Conservation (phyloP, 2,329 filamentous ascomycete genomes). For the Xylaria polymorpha region DNA sequence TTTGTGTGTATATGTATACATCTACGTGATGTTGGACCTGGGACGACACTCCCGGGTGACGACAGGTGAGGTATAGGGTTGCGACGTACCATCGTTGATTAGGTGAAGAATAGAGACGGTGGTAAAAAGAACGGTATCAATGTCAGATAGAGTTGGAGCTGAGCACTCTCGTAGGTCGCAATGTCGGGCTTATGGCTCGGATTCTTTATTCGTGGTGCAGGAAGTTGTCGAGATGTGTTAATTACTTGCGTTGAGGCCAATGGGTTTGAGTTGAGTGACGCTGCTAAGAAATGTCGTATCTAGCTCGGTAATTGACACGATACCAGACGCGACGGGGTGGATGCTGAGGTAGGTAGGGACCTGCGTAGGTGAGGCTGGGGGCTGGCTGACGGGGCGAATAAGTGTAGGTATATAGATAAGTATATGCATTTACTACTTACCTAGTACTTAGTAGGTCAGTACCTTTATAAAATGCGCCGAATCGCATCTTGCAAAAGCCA, state of each 20-base stretch:
- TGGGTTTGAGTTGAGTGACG: constrained; percentile 7
- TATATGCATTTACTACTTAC: too few relatives aligned
- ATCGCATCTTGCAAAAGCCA: neutral
- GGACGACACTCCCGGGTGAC: neutral
- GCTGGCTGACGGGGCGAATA: too few relatives aligned
- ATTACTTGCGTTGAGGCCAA: neutral
- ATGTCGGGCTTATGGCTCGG: neutral
- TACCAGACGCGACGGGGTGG: constrained; percentile 33
- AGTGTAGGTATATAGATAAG: too few relatives aligned
- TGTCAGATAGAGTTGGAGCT: neutral
- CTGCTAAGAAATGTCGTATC: constrained; percentile 21
- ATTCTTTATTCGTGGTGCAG: neutral
- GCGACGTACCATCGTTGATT: constrained; percentile 32
- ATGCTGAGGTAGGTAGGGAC: constrained; percentile 7
- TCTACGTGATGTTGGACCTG: neutral
- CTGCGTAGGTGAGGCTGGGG: neutral
- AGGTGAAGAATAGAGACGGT: neutral
- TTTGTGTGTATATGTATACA: neutral
- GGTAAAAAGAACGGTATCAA: neutral
- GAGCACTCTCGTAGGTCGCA: constrained; percentile 3
- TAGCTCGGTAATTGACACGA: constrained; percentile 30
- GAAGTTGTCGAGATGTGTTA: constrained; percentile 3
- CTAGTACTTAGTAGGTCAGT: too few relatives aligned
- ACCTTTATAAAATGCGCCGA: too few relatives aligned
- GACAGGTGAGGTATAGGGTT: neutral